Evolutionary conservation across 805 yeast species (phyloP), one percentile per base, ranked within the genome.

Genomic region (Metschnikowia sp.): DNA sequence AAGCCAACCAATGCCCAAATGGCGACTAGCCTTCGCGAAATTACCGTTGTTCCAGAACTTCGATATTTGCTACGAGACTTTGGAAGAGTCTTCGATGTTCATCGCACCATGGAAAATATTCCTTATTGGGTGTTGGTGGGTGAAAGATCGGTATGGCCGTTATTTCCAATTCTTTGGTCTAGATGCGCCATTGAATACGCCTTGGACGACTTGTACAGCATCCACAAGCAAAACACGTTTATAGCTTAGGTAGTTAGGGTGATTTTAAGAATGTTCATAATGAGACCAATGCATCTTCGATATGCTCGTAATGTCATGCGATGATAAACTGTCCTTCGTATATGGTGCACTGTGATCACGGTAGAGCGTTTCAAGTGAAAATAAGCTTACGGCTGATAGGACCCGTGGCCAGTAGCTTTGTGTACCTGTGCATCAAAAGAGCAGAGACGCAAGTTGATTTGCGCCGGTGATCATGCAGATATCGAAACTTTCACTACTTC

Each of bases 91-190:
- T 79, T 89, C 58, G 96, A 89, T 60, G 84, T 87, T 3, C 84
- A 84, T 57, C 77, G 84, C 55, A 75, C 82, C 26, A 65, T 71
- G 60, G 85, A 81, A 48, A 90, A 88, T 62, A 84, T 90, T 19
- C 86, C 89, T 5, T 88, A 89, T 61, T 92, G 97, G 96, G 82
- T 90, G 11, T 70, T 78, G 44, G 88, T 91, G 31, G 99, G 99
- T 5, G 97, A 92, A 64, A 74, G 86, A 53, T 86, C 96, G 38
- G 89, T 90, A 1, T 94, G 98, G 98, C 96, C 96, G 1, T 78
- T 88, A 43, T 74, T 88, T 51, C 88, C 96, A 0, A 70, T 90
- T 33, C 72, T 94, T 30, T 84, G 90, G 82, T 86, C 96, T 1
- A 73, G 99, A 40, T 88, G 97, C 58, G 82, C 91, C 1, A 86